These are phyloP conservation scores for Cladosporium phlei DNA, from an alignment of 2,329 filamentous ascomycete genomes.

Conservation along the genomic window DNA sequence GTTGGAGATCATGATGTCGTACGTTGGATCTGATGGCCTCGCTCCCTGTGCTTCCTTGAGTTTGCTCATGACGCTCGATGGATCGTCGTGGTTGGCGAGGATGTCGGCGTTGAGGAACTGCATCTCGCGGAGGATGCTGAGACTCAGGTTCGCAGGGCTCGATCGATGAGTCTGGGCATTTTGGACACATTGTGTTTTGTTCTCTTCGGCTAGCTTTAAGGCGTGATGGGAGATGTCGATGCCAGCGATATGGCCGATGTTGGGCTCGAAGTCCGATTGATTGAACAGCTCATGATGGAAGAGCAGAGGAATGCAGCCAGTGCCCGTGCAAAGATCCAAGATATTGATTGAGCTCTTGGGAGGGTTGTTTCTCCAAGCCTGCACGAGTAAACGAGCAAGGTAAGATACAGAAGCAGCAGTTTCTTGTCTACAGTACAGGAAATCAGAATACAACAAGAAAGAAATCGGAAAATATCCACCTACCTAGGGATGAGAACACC, in stretches of 20 bases:
- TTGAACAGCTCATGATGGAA: conserved; percentile 58
- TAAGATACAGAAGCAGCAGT: conserved; percentile 40
- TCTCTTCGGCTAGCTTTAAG: conserved; percentile 60
- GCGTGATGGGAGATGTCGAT: conserved; percentile 68
- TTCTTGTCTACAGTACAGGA: conserved; percentile 36
- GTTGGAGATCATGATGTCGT: conserved; percentile 73
- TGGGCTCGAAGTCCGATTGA: conserved; percentile 34
- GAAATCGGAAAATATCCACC: conserved; percentile 17
- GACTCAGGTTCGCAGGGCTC: no score
- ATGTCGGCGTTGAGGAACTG: conserved; percentile 35
- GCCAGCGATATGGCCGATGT: conserved; percentile 49
- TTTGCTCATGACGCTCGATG: neutral
- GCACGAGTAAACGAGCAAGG: conserved; percentile 29
- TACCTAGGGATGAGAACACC: conserved; percentile 83
- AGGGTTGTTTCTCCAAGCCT: conserved; percentile 13
- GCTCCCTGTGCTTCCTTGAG: neutral
- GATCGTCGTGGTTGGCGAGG: neutral
- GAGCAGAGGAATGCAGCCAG: conserved; percentile 81
- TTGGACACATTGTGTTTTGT: no score
- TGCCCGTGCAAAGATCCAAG: conserved; percentile 84
- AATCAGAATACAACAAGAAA: conserved; percentile 12
- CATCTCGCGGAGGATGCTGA: conserved; percentile 18
- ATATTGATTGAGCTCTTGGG: conserved; percentile 49
- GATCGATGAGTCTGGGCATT: no score
- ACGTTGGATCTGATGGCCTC: conserved; percentile 2